phyloP scores from a whole-genome alignment of 176 grass and related monocot genomes.

The Bonia amplexicaulis region DNA sequence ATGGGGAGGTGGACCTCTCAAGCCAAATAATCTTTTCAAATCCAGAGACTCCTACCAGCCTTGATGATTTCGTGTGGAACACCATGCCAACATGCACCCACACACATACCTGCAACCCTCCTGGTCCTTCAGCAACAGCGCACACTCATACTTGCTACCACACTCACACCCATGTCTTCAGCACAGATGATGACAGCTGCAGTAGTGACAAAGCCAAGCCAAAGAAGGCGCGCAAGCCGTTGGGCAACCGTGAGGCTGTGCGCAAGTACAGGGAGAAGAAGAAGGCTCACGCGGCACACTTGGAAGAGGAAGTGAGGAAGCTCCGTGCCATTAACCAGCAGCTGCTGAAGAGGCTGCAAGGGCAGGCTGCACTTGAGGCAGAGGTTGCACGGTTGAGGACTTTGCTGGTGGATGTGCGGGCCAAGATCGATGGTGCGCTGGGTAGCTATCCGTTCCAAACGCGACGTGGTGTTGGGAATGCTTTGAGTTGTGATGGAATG shows the following conservation, averaged over 20 bases:
- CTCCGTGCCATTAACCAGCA: constrained; percentile 43
- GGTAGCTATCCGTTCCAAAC: constrained; percentile 38
- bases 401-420: constrained; percentile 34
- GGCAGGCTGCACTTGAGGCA: constrained; percentile 38
- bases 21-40: constrained; percentile 35
- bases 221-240: constrained; percentile 30
- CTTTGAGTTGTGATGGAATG: constrained; percentile 32
- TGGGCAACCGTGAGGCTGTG: constrained; percentile 52
- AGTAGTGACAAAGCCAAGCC: background rate
- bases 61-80: constrained; percentile 37
- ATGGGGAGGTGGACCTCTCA: constrained; percentile 35
- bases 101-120: constrained; percentile 60
- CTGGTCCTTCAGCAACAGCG: constrained; percentile 22
- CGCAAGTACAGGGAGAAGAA: constrained; percentile 68
- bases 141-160: constrained; percentile 69
- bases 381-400: constrained; percentile 34
- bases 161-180: constrained; percentile 54
- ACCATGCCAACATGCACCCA: constrained; percentile 46
- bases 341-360: constrained; percentile 51
- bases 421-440: constrained; percentile 51
- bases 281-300: constrained; percentile 46
- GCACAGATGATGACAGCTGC: constrained; percentile 1
- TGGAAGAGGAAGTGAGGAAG: constrained; percentile 58
- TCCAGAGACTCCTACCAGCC: constrained; percentile 20
- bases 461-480: background rate